A percentile compares a stretch with the other conserved stretches of the same genome.
Conservation (phyloP, 2,329 filamentous ascomycete species). For the Talaromyces sp. region DNA sequence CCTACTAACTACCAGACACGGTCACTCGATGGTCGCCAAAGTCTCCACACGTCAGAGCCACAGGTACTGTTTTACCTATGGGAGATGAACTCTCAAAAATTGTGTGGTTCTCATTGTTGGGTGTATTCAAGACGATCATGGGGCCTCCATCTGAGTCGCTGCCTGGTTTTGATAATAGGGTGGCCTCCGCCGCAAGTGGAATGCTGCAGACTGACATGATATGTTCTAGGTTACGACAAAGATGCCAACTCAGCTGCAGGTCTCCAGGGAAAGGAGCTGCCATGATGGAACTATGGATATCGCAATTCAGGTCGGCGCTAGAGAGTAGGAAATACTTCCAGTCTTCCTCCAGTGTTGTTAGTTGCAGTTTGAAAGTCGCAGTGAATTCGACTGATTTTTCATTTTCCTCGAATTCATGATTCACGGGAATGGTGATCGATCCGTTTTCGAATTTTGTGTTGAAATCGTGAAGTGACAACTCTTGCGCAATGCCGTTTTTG, state of each 20-base stretch:
- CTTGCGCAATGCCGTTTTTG: conserved; percentile 8
- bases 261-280: not conserved
- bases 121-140: not conserved
- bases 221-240: conserved; percentile 16
- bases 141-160: not conserved
- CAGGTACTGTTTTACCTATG: not conserved
- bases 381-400: not conserved
- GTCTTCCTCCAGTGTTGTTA: not conserved
- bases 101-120: conserved; percentile 5
- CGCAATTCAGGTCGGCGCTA: not conserved
- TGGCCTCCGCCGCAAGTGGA: conserved; percentile 16
- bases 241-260: conserved; percentile 12
- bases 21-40: conserved; percentile 16
- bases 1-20: conserved; percentile 16
- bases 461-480: not conserved
- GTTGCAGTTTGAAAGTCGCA: not conserved
- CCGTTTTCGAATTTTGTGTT: not conserved
- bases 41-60: conserved; percentile 15
- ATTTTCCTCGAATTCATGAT: not conserved
- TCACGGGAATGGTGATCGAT: not conserved
- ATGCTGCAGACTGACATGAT: conserved; percentile 16
- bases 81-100: conserved; percentile 1
- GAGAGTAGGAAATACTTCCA: not conserved
- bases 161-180: not conserved
- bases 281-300: not conserved